Evolutionary conservation across 441 rosid genomes (phyloP).

Genomic region (Pelargonium cotyledonis): DNA sequence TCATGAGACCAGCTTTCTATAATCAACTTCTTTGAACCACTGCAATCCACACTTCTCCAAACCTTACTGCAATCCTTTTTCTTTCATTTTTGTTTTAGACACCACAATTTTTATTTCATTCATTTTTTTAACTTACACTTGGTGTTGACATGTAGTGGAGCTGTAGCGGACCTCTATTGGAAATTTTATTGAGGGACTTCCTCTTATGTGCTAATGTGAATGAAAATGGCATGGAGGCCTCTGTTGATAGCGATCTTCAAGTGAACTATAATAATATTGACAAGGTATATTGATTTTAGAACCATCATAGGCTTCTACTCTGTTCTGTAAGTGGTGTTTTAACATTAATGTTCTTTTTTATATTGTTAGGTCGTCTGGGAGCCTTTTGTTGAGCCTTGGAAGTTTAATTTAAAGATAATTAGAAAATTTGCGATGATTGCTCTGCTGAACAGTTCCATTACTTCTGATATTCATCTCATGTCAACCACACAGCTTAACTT

Average conservation of each 20-base stretch:
- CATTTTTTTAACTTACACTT: background rate
- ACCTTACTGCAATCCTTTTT: background rate
- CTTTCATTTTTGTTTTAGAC: conserved; percentile 3
- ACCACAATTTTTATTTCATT: background rate
- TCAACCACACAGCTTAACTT: conserved; percentile 67
- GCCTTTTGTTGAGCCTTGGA: conserved; percentile 93
- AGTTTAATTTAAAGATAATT: conserved; percentile 47
- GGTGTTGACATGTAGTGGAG: conserved; percentile 61
- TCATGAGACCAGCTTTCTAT: conserved; percentile 1
- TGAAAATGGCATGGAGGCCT: conserved; percentile 43
- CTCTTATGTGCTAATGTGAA: conserved; percentile 39
- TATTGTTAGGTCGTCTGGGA: conserved; percentile 75
- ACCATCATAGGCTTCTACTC: conserved; percentile 13
- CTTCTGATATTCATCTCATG: conserved; percentile 55
- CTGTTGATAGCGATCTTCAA: conserved; percentile 58
- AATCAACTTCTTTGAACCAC: no score
- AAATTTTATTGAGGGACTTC: conserved; percentile 51
- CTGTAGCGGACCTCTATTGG: conserved; percentile 72
- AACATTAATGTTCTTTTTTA: conserved; percentile 19
- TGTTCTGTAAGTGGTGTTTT: conserved; percentile 15
- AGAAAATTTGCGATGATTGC: conserved; percentile 48
- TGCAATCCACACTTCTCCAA: background rate
- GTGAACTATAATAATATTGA: conserved; percentile 78
- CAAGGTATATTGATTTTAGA: conserved; percentile 46
- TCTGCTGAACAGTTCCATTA: conserved; percentile 43